Evolutionary conservation across 2,329 filamentous ascomycete species (phyloP).

Genomic region (Lachnellula subtilissima): DNA sequence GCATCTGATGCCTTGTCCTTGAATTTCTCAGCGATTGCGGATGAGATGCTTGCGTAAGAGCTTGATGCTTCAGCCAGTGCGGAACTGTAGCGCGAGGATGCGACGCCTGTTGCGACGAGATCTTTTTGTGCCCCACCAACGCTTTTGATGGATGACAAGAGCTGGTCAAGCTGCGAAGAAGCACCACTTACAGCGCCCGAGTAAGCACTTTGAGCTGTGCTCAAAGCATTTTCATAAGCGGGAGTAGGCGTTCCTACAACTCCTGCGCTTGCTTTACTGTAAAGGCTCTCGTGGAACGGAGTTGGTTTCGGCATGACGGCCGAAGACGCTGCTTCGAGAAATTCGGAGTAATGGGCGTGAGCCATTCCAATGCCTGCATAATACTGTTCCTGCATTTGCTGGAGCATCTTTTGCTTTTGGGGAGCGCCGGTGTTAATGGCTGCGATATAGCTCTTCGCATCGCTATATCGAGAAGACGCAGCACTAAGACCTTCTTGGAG

Average conservation of each 20-base stretch:
- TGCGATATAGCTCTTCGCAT: slow-evolving; percentile 61
- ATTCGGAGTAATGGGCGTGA: slow-evolving; percentile 73
- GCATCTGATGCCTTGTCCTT: slow-evolving; percentile 36
- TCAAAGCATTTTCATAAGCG: slow-evolving; percentile 20
- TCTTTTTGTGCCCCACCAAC: slow-evolving; percentile 31
- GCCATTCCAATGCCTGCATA: slow-evolving; percentile 75
- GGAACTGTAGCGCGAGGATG: slow-evolving; percentile 40
- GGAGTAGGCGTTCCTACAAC: slow-evolving; percentile 24
- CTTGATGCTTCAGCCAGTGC: slow-evolving; percentile 41
- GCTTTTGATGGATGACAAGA: slow-evolving; percentile 37
- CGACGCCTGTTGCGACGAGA: slow-evolving; percentile 35
- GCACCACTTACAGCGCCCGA: slow-evolving; percentile 34
- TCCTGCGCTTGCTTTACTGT: slow-evolving; percentile 17
- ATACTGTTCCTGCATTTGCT: slow-evolving; percentile 61
- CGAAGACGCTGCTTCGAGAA: slow-evolving; percentile 65
- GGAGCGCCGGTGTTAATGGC: slow-evolving; percentile 48
- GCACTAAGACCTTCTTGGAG: slow-evolving; percentile 65
- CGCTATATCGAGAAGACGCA: slow-evolving; percentile 67
- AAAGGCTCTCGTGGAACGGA: slow-evolving; percentile 36
- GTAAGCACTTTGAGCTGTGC: slow-evolving; percentile 19
- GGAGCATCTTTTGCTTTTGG: slow-evolving; percentile 49
- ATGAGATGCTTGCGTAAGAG: slow-evolving; percentile 51
- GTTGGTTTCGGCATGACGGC: slow-evolving; percentile 61
- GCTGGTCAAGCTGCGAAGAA: slow-evolving; percentile 36
- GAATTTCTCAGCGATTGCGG: slow-evolving; percentile 40